phyloP scores from a whole-genome alignment of 2,329 filamentous ascomycete genomes.

The Pseudogymnoascus sp. region DNA sequence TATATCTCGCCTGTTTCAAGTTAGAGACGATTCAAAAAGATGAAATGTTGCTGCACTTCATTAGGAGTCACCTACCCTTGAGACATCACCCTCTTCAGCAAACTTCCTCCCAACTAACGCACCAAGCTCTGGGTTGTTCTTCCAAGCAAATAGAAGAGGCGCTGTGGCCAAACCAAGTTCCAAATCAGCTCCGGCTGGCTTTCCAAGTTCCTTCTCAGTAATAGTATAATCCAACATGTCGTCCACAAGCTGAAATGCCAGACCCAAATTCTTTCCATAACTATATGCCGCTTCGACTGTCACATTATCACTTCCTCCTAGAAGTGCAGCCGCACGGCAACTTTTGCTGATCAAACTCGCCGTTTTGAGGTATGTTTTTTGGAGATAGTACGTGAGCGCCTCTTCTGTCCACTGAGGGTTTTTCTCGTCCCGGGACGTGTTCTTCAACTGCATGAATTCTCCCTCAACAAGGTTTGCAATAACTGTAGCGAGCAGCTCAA shows the following conservation, averaged over 20 bases:
- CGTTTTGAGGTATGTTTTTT: constrained; percentile 97
- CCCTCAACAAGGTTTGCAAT: constrained; percentile 97
- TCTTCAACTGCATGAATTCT: constrained; percentile 99
- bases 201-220: constrained; percentile 75
- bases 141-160: constrained; percentile 92
- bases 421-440: constrained; percentile 80
- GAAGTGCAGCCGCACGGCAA: constrained; percentile 77
- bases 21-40: constrained; percentile 16
- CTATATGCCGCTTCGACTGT: constrained; percentile 86
- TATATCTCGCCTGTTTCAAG: constrained; percentile 61
- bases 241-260: constrained; percentile 95
- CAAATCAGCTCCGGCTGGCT: constrained; percentile 88
- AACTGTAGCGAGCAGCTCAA: constrained; percentile 87
- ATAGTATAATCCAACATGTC: constrained; percentile 97
- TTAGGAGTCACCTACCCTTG: constrained; percentile 52
- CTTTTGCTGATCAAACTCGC: constrained; percentile 94
- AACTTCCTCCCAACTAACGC: constrained; percentile 90
- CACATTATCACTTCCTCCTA: constrained; percentile 66
- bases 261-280: constrained; percentile 86
- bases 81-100: constrained; percentile 69
- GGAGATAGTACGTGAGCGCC: constrained; percentile 83
- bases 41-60: not conserved
- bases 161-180: constrained; percentile 91
- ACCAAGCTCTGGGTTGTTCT: constrained; percentile 74
- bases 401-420: constrained; percentile 82